Conservation (phyloP, 352 stramenopile genomes). For the Phytophthora multivora region DNA sequence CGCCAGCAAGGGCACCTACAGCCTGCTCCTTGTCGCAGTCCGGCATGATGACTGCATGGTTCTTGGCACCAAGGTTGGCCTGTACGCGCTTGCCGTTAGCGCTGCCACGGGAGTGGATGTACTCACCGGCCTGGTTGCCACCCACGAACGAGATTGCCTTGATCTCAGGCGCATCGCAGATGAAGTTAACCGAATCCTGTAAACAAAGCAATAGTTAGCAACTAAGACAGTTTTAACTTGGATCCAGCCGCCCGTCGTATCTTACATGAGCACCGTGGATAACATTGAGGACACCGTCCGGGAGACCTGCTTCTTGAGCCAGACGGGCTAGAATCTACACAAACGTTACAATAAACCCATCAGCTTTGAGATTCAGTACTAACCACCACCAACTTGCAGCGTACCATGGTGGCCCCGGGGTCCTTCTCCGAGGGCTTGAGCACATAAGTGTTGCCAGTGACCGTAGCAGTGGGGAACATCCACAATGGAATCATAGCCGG, state of each 20-base stretch:
- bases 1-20: constrained; percentile 87
- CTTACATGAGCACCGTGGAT: constrained; percentile 86
- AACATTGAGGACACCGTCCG: constrained; percentile 95
- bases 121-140: constrained; percentile 92
- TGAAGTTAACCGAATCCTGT: constrained; percentile 93
- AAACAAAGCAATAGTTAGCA: constrained; percentile 6
- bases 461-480: constrained; percentile 90
- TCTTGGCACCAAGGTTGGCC: constrained; percentile 98
- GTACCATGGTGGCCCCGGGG: constrained; percentile 85
- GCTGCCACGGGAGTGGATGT: constrained; percentile 92
- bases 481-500: constrained; percentile 97
- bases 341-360: constrained; percentile 1
- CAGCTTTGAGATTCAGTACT: not conserved
- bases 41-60: constrained; percentile 96
- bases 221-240: constrained; percentile 3
- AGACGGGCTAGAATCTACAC: constrained; percentile 90
- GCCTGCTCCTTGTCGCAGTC: constrained; percentile 93
- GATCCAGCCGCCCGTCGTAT: constrained; percentile 4
- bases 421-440: constrained; percentile 97
- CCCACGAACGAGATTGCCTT: constrained; percentile 97
- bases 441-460: constrained; percentile 96
- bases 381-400: not conserved
- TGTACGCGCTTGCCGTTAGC: constrained; percentile 95
- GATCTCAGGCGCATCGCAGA: constrained; percentile 94
- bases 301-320: constrained; percentile 93